phyloP scores from a whole-genome alignment of 2,329 filamentous ascomycete species.

The Fusarium cicatricum region DNA sequence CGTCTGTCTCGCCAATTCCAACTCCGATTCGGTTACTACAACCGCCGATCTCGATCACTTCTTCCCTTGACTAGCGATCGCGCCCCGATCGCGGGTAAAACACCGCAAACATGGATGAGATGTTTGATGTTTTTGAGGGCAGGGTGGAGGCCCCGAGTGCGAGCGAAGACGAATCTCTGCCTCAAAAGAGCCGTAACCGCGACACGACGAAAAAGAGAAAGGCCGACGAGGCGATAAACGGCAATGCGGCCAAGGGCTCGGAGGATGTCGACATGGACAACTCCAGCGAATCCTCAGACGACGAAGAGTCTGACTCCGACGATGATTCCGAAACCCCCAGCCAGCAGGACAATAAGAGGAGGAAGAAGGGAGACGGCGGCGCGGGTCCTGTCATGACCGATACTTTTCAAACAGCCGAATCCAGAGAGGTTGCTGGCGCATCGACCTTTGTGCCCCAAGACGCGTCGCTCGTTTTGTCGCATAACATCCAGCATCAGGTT shows the following conservation, averaged over 20 bases:
- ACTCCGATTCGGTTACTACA: not conserved
- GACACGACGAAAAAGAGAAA: conserved; percentile 86
- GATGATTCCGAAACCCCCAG: conserved; percentile 55
- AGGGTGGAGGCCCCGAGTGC: conserved; percentile 52
- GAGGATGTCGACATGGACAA: conserved; percentile 49
- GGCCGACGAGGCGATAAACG: conserved; percentile 77
- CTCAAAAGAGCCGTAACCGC: conserved; percentile 60
- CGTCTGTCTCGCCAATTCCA: not conserved
- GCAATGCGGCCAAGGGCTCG: conserved; percentile 20
- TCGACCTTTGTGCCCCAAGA: conserved; percentile 73
- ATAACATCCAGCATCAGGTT: conserved; percentile 99
- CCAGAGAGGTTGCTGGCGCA: conserved; percentile 85
- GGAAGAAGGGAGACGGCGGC: conserved; percentile 67
- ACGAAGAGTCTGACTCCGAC: conserved; percentile 48
- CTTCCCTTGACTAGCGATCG: conserved; percentile 18
- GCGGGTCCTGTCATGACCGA: conserved; percentile 85
- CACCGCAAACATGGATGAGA: conserved; percentile 70
- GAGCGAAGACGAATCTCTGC: conserved; percentile 54
- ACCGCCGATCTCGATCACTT: conserved; percentile 26
- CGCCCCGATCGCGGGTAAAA: conserved; percentile 19
- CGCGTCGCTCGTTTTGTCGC: conserved; percentile 81
- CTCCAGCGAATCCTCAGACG: conserved; percentile 51
- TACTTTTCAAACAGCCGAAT: conserved; percentile 93
- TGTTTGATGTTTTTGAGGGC: conserved; percentile 85
- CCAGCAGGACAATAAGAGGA: conserved; percentile 68